Conservation (phyloP, 2,329 filamentous ascomycete species). For the Huntiella omanensis region DNA sequence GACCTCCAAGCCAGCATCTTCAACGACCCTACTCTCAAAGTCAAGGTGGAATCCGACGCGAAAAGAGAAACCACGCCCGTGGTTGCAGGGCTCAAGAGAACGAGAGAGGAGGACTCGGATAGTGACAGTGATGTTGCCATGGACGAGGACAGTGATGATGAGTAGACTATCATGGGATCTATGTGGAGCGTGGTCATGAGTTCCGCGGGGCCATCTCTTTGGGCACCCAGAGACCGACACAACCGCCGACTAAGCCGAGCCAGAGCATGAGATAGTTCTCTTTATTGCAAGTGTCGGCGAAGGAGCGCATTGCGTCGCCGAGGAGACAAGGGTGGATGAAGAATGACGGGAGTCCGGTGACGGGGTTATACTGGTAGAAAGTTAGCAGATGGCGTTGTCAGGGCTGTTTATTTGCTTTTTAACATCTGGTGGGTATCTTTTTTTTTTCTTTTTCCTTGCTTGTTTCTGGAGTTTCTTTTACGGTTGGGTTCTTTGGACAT, state of each 20-base stretch:
- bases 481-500: slow-evolving; percentile 13
- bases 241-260: slow-evolving; percentile 71
- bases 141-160: slow-evolving; percentile 57
- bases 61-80: slow-evolving; percentile 29
- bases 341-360: slow-evolving; percentile 59
- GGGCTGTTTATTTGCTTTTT: background rate
- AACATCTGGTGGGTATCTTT: background rate
- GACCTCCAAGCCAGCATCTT: slow-evolving; percentile 68
- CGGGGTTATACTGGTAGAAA: slow-evolving; percentile 52
- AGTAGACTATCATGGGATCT: slow-evolving; percentile 23
- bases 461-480: background rate
- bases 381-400: background rate
- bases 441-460: background rate
- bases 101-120: slow-evolving; percentile 50
- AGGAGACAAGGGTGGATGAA: slow-evolving; percentile 90
- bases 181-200: background rate
- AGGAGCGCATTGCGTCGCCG: slow-evolving; percentile 55
- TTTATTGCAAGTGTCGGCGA: slow-evolving; percentile 32
- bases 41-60: no score
- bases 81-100: slow-evolving; percentile 47
- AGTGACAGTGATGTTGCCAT: slow-evolving; percentile 50
- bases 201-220: slow-evolving; percentile 36
- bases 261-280: slow-evolving; percentile 68
- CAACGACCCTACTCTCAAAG: slow-evolving; percentile 37
- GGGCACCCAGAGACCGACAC: slow-evolving; percentile 62